Evolutionary conservation across 768 basidiomycete species (phyloP).

Genomic region (Gymnopilus dilepis): DNA sequence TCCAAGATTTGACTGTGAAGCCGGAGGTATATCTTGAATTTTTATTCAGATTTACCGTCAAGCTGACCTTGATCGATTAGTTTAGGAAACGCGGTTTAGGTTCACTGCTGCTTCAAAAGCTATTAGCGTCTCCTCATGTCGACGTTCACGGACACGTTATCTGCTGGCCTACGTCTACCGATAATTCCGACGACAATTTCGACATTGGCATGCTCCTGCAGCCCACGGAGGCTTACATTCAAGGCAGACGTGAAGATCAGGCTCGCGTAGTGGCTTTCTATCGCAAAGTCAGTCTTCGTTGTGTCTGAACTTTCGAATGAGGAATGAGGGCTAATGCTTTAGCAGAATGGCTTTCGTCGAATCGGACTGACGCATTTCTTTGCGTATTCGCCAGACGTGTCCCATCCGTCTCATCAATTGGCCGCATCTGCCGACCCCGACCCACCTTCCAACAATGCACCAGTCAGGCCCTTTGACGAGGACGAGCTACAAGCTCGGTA

Average conservation of each 20-base stretch:
- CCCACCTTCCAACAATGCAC: neutral
- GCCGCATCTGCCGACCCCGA: slow-evolving; percentile 9
- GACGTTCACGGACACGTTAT: slow-evolving; percentile 20
- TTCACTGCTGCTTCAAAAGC: slow-evolving; percentile 25
- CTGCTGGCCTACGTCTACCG: slow-evolving; percentile 32
- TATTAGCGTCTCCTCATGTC: slow-evolving; percentile 25
- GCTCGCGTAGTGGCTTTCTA: neutral
- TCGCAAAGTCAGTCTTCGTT: neutral
- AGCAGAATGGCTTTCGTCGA: slow-evolving; percentile 32
- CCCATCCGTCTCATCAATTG: slow-evolving; percentile 28
- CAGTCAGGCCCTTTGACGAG: neutral
- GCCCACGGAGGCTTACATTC: neutral
- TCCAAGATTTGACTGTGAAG: slow-evolving; percentile 30
- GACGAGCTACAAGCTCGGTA: neutral
- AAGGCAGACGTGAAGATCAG: neutral
- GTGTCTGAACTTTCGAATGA: no score
- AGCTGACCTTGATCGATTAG: neutral
- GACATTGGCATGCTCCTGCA: no score
- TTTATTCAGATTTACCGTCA: neutral
- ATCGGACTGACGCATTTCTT: slow-evolving; percentile 32
- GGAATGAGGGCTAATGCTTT: neutral
- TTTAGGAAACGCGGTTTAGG: slow-evolving; percentile 26
- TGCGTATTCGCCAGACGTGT: slow-evolving; percentile 25
- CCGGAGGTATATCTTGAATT: slow-evolving; percentile 24
- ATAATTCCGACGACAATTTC: no score